Evolutionary conservation across 2,329 filamentous ascomycete species (phyloP), one percentile per base, ranked within the genome.

Genomic region (Monilinia aucupariae): DNA sequence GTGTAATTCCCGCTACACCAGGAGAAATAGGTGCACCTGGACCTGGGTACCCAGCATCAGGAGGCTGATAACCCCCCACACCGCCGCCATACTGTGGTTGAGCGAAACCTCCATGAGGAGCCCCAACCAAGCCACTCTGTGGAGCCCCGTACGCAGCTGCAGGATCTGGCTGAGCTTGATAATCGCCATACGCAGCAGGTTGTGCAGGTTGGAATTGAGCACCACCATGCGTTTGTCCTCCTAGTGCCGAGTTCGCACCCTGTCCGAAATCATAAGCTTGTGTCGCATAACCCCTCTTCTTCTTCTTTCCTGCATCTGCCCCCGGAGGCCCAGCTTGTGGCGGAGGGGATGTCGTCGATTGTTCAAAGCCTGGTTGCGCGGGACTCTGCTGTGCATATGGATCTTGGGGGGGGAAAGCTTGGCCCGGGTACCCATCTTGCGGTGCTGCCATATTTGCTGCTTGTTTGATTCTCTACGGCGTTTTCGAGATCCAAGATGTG

Each of bases 251-350:
- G 82, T 97, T 97, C 73, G 90, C 90, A 71, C 93, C 94, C 58
- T 85, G 83, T 58, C 90, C 91, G 71, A 97, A 94, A 64, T 96
- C 93, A 76, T 96, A 99, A 52, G 93, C 93, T 76, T 96, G 90
- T 63, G 91, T 91, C 61, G 94, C 94, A 79, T 97, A 97, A 63
- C 90, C 88, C 80, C 92, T 85, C 84, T 96, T 96, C 85, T 96
- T 97, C 80, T 92, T 92, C 76, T 84, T 87, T 67, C 79, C 72
- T 22, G 69, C 81, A 53, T 79, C 79, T 50, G 80, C 80, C 50
- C 75, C 73, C 50, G 66, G 70, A 45, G 74, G 74, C 55, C 73
- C 68, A 58, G 69, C 61, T 59, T 67, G 68, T 64, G 74, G 70
- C 50, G 72, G 66, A 47, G 72, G 65, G 39, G 73, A 68, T 27